Evolutionary conservation across 768 basidiomycete species (phyloP).

Genomic region (Tubosaeta sp.): DNA sequence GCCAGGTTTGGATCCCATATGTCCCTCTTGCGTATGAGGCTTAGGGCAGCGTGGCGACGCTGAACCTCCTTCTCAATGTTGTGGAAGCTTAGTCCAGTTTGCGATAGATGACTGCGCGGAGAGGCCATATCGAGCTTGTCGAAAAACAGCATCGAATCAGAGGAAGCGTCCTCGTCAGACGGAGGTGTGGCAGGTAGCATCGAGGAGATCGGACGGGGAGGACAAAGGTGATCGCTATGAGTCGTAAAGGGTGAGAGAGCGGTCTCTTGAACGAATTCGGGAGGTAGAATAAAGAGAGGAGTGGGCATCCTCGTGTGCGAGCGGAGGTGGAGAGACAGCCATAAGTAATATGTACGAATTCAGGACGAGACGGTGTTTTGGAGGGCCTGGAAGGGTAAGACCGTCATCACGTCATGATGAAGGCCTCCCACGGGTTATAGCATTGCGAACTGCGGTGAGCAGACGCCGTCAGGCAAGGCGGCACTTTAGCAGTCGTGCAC

Average conservation of each 20-base stretch:
- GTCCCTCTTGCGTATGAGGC: constrained; percentile 38
- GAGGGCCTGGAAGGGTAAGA: constrained; percentile 26
- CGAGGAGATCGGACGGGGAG: constrained; percentile 33
- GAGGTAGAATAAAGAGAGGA: constrained; percentile 31
- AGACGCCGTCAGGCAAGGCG: constrained; percentile 18
- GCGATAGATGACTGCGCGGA: constrained; percentile 36
- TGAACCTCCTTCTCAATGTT: constrained; percentile 42
- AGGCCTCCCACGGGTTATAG: constrained; percentile 23
- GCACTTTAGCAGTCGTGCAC: not conserved
- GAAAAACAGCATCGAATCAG: constrained; percentile 40
- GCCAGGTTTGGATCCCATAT: constrained; percentile 35
- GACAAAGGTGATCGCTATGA: constrained; percentile 32
- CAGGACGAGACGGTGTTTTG: constrained; percentile 28
- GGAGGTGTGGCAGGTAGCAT: constrained; percentile 26
- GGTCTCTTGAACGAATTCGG: constrained; percentile 34
- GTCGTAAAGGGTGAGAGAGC: constrained; percentile 31
- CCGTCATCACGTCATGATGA: constrained; percentile 26
- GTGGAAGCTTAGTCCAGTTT: constrained; percentile 20
- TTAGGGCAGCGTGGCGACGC: constrained; percentile 42
- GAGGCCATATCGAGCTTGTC: constrained; percentile 48
- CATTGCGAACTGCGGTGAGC: constrained; percentile 11
- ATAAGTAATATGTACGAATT: constrained; percentile 23
- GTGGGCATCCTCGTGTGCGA: constrained; percentile 28
- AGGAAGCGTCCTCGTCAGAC: constrained; percentile 24
- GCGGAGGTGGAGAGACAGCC: constrained; percentile 13